Conservation (phyloP, 768 basidiomycete species). For the Amanita jacksonii region DNA sequence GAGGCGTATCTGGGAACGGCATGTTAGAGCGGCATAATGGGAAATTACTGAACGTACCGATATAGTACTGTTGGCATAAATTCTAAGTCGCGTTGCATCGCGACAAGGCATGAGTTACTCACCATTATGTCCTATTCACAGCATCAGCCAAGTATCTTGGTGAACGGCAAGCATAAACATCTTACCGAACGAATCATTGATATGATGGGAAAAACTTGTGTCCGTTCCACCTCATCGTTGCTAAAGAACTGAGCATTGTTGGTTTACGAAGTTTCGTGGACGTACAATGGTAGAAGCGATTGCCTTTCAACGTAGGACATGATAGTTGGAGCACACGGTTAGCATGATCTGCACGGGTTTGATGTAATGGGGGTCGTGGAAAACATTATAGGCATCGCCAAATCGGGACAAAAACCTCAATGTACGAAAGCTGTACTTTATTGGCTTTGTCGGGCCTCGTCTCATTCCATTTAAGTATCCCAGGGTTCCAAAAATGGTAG, state of each 20-base stretch:
- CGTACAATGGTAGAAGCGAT: constrained; percentile 34
- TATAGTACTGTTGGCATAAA: constrained; percentile 43
- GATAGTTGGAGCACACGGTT: constrained; percentile 23
- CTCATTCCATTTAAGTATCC: no score
- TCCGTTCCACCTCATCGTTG: constrained; percentile 45
- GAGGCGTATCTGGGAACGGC: constrained; percentile 58
- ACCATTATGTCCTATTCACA: constrained; percentile 52
- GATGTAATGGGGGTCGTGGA: no score
- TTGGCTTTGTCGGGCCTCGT: no score
- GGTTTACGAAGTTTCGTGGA: constrained; percentile 9
- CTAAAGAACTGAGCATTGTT: constrained; percentile 3
- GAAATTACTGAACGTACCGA: constrained; percentile 38
- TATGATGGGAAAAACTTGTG: constrained; percentile 71
- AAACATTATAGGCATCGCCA: no score
- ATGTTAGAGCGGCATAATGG: constrained; percentile 1
- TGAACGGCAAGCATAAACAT: not conserved
- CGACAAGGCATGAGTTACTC: constrained; percentile 11
- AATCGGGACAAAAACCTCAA: no score
- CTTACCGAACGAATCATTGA: constrained; percentile 60
- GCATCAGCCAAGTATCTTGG: constrained; percentile 12
- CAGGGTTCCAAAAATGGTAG: no score
- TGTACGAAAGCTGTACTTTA: no score
- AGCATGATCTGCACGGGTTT: no score
- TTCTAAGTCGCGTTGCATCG: not conserved
- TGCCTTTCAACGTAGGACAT: constrained; percentile 34